A percentile compares a stretch with the other conserved stretches of the same genome.
phyloP scores from a whole-genome alignment of 768 basidiomycete genomes.

The Ephemerocybe angulata region DNA sequence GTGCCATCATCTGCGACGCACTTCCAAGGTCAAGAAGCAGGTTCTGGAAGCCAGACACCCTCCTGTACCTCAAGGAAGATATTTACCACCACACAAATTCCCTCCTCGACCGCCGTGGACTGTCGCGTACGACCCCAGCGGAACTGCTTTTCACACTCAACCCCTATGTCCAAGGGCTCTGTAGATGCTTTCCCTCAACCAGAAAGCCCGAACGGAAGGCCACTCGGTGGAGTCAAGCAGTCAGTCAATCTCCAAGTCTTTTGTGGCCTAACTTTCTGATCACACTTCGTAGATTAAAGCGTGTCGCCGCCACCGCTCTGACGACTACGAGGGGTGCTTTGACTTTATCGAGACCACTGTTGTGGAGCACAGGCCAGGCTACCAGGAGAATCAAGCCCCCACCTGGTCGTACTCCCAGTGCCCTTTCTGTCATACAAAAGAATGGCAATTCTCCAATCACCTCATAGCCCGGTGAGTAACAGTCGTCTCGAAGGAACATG shows the following conservation, averaged over 20 bases:
- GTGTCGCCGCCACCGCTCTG: neutral
- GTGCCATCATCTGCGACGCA: neutral
- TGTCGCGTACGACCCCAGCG: neutral
- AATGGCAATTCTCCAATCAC: too few species aligned
- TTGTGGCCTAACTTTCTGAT: neutral
- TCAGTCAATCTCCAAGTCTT: neutral
- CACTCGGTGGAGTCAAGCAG: neutral
- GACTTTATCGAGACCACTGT: neutral
- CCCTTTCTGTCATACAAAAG: too few species aligned
- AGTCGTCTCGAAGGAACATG: too few species aligned
- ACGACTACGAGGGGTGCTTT: neutral
- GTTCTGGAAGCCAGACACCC: neutral
- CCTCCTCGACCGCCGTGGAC: neutral
- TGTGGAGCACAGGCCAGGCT: neutral
- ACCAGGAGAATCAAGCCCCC: too few species aligned
- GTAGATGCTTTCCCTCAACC: neutral
- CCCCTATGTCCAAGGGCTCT: neutral
- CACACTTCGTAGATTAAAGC: neutral
- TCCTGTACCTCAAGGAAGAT: neutral
- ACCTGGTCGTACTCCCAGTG: too few species aligned
- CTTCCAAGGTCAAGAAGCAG: too few species aligned
- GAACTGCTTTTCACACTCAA: neutral
- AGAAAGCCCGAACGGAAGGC: neutral
- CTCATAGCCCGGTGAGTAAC: too few species aligned
- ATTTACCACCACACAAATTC: neutral